Evolutionary conservation across 2,329 filamentous ascomycete species (phyloP).

Genomic region (Ceratocystis huliohia): DNA sequence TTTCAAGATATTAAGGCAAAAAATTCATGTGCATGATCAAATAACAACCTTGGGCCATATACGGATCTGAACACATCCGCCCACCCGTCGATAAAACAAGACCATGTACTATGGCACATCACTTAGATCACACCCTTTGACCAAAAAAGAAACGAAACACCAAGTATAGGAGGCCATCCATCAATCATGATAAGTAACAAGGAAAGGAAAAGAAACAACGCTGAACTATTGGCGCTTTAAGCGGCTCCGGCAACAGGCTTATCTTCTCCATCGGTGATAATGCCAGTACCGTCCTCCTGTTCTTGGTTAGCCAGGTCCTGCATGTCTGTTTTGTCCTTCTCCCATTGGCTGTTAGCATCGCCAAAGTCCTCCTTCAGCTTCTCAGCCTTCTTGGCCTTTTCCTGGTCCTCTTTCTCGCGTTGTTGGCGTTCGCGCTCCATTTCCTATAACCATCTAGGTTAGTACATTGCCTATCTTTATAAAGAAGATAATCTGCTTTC

Average conservation of each 20-base stretch:
- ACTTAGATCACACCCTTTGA: conserved; percentile 4
- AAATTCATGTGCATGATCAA: neutral
- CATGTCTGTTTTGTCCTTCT: conserved; percentile 75
- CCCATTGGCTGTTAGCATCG: conserved; percentile 68
- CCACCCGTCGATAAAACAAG: neutral
- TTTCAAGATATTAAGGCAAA: neutral
- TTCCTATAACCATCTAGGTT: conserved; percentile 41
- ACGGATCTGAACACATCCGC: neutral
- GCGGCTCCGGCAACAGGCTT: conserved; percentile 3
- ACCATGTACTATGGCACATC: conserved; percentile 12
- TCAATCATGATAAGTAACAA: conserved; percentile 14
- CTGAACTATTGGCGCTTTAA: neutral
- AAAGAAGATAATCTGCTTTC: neutral
- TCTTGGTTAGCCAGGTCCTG: conserved; percentile 40
- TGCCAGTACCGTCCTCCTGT: conserved; percentile 12
- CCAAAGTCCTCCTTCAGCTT: conserved; percentile 73
- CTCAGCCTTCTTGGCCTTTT: conserved; percentile 57
- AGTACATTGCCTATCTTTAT: neutral
- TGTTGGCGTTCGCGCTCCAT: conserved; percentile 81
- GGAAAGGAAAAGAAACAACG: conserved; percentile 10
- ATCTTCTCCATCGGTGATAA: neutral
- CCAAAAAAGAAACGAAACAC: conserved; percentile 13
- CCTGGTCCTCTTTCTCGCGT: conserved; percentile 58
- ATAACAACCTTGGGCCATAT: neutral
- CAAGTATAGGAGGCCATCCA: conserved; percentile 8